Conservation (phyloP, 352 stramenopile species). For the Phytophthora pinifolia region DNA sequence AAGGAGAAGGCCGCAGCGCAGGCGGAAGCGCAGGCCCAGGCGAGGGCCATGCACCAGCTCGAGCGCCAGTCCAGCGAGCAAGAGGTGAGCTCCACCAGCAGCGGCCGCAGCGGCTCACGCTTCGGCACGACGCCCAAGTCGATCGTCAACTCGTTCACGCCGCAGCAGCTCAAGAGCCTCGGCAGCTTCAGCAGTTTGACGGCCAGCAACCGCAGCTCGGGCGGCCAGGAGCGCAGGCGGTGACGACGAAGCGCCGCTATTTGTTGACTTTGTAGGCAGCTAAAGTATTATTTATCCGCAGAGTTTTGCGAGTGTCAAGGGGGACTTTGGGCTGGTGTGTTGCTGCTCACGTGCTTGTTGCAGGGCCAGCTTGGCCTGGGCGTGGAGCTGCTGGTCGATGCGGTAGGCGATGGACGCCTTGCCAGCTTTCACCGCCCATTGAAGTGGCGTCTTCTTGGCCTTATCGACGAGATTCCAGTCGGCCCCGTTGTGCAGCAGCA, state of each 20-base stretch:
- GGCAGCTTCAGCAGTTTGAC: conserved; percentile 64
- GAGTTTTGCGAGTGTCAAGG: conserved; percentile 37
- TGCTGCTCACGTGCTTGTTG: conserved; percentile 30
- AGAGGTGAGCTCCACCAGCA: conserved; percentile 41
- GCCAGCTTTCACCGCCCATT: conserved; percentile 67
- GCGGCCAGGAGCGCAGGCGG: conserved; percentile 28
- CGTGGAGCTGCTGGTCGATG: conserved; percentile 73
- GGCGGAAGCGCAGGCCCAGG: conserved; percentile 31
- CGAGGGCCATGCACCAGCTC: conserved; percentile 31
- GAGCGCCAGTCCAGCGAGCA: conserved; percentile 38
- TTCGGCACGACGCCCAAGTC: conserved; percentile 38
- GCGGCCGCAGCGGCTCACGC: conserved; percentile 33
- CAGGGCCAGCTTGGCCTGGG: conserved; percentile 35
- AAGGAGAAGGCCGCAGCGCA: conserved; percentile 38
- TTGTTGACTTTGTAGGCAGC: conserved; percentile 28
- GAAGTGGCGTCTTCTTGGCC: conserved; percentile 64
- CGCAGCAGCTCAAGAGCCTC: conserved; percentile 58
- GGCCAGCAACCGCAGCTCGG: conserved; percentile 32
- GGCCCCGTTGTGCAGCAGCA: conserved; percentile 59
- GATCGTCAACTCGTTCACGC: conserved; percentile 39
- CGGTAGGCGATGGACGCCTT: conserved; percentile 74
- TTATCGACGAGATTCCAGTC: conserved; percentile 66
- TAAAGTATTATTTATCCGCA: conserved; percentile 58
- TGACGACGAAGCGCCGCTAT: conserved; percentile 12
- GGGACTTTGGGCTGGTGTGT: conserved; percentile 16